A percentile compares a stretch with the other conserved stretches of the same genome.
phyloP scores from a whole-genome alignment of 164 flowering plant genomes.

The Berberis thunbergii region DNA sequence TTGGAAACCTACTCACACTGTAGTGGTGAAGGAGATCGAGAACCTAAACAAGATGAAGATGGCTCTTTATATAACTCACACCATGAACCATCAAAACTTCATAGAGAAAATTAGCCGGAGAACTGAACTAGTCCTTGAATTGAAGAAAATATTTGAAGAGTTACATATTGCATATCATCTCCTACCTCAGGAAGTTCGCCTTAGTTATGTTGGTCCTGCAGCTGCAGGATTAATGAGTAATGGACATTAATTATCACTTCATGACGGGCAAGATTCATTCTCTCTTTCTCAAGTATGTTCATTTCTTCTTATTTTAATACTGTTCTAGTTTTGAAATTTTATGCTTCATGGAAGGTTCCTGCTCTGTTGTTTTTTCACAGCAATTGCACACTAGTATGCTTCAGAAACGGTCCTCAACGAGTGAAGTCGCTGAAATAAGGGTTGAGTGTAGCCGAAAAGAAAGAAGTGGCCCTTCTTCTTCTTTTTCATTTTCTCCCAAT shows the following conservation, averaged over 20 bases:
- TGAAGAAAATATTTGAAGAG: slow-evolving; percentile 70
- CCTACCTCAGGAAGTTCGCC: slow-evolving; percentile 73
- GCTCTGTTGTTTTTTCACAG: no score
- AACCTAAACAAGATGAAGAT: slow-evolving; percentile 71
- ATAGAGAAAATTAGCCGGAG: slow-evolving; percentile 51
- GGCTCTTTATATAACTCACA: slow-evolving; percentile 58
- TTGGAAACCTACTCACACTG: slow-evolving; percentile 55
- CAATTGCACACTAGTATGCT: no score
- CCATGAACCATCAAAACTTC: slow-evolving; percentile 68
- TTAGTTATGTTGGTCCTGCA: slow-evolving; percentile 29
- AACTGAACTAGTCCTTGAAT: slow-evolving; percentile 53
- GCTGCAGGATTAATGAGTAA: slow-evolving; percentile 6
- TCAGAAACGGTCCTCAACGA: no score
- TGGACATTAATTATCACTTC: slow-evolving; percentile 2
- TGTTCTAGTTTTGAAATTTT: not conserved
- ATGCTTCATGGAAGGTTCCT: not conserved
- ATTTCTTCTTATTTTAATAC: not conserved
- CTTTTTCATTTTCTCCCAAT: no score
- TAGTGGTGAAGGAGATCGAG: slow-evolving; percentile 62
- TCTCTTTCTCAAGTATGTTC: not conserved
- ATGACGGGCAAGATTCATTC: not conserved
- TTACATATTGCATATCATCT: slow-evolving; percentile 55
- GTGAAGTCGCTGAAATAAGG: no score
- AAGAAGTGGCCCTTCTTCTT: no score
- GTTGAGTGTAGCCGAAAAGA: no score